Conservation (phyloP, 2,329 filamentous ascomycete species). For the Thyridium curvatum region DNA sequence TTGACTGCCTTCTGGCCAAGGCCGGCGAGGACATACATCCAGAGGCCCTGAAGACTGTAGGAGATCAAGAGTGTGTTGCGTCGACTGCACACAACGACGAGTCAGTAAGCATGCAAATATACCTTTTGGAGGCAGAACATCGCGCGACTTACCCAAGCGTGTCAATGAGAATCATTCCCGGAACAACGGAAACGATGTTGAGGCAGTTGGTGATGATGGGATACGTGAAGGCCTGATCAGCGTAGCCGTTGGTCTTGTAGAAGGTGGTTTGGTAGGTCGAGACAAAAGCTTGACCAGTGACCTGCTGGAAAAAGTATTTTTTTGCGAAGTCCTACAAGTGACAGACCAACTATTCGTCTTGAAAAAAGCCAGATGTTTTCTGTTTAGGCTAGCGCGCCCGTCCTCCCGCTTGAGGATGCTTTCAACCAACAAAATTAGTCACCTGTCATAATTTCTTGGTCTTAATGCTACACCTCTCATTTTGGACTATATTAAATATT, state of each 20-base stretch:
- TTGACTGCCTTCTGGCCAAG: conserved; percentile 4
- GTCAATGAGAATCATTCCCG: conserved; percentile 6
- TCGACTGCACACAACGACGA: conserved; percentile 1
- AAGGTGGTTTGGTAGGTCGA: conserved; percentile 12
- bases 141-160: conserved; percentile 1
- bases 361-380: too few relatives aligned
- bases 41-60: conserved; percentile 7
- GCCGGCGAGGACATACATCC: conserved; percentile 10
- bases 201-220: conserved; percentile 8
- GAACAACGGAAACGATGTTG: conserved; percentile 4
- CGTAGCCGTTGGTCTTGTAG: conserved; percentile 10
- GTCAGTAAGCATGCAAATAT: neutral
- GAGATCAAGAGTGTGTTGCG: conserved; percentile 7
- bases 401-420: too few relatives aligned
- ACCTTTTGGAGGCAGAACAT: neutral
- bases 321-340: too few relatives aligned
- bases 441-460: too few relatives aligned
- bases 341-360: too few relatives aligned
- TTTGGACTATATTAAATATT: too few relatives aligned
- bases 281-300: conserved; percentile 12
- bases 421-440: too few relatives aligned
- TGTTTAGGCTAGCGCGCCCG: too few relatives aligned
- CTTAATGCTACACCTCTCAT: too few relatives aligned
- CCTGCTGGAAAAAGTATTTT: conserved; percentile 8
- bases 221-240: conserved; percentile 10